phyloP scores from a whole-genome alignment of 495 filamentous ascomycete species.

The Xylaria telfairii region DNA sequence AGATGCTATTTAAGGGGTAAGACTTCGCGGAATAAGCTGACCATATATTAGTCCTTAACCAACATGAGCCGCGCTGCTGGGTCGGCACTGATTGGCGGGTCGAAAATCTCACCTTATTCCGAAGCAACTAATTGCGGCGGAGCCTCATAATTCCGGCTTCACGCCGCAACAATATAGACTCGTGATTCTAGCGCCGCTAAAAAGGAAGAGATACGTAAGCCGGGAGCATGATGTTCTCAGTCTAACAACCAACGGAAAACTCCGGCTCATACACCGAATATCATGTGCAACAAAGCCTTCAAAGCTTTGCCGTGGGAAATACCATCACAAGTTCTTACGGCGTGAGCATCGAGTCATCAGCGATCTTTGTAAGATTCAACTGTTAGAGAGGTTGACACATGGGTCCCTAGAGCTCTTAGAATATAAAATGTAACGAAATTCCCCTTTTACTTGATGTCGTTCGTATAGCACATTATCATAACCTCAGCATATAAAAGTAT shows the following conservation, averaged over 20 bases:
- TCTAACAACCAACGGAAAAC: neutral
- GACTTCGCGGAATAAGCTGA: neutral
- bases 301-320: neutral
- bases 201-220: neutral
- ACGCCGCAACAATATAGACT: neutral
- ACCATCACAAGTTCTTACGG: neutral
- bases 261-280: neutral
- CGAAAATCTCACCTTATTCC: conserved; percentile 22
- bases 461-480: neutral
- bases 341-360: neutral
- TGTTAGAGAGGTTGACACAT: neutral
- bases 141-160: conserved; percentile 14
- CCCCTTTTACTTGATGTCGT: neutral
- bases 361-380: neutral
- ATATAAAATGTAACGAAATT: neutral
- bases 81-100: neutral
- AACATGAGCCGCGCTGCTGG: neutral
- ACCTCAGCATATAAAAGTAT: neutral
- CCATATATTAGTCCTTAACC: too few species aligned
- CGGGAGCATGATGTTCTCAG: neutral
- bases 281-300: neutral
- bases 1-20: conserved; percentile 2
- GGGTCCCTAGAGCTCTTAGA: neutral
- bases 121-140: conserved; percentile 28
- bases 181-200: neutral